Evolutionary conservation across 2,329 filamentous ascomycete genomes (phyloP).

Genomic region (Parastagonospora avenae): DNA sequence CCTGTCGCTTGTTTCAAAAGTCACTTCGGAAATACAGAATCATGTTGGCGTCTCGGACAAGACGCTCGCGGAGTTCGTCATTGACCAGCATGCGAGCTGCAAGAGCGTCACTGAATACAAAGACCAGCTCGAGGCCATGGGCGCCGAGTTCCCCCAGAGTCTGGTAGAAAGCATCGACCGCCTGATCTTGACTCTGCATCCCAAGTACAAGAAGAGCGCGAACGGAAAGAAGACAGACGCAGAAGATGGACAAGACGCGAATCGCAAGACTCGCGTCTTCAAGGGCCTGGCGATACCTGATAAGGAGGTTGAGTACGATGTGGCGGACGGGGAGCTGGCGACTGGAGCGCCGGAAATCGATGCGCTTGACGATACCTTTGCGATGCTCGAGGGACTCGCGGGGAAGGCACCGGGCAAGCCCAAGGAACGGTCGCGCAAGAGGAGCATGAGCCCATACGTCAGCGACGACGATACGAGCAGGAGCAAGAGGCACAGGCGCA

Average conservation of each 20-base stretch:
- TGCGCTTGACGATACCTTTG: conserved; percentile 90
- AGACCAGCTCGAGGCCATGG: conserved; percentile 73
- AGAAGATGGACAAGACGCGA: conserved; percentile 60
- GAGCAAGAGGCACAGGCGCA: conserved; percentile 51
- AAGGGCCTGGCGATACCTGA: conserved; percentile 88
- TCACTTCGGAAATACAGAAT: conserved; percentile 92
- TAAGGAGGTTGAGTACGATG: conserved; percentile 61
- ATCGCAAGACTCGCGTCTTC: conserved; percentile 86
- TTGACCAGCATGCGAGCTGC: conserved; percentile 83
- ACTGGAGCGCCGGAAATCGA: conserved; percentile 57
- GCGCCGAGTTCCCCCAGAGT: conserved; percentile 82
- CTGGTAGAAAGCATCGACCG: conserved; percentile 91
- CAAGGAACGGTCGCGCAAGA: conserved; percentile 60
- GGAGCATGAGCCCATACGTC: conserved; percentile 63
- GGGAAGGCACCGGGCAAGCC: conserved; percentile 46
- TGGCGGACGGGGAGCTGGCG: conserved; percentile 53
- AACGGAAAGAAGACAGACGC: conserved; percentile 45
- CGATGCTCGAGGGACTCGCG: conserved; percentile 84
- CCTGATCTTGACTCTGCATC: conserved; percentile 86
- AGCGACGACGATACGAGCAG: conserved; percentile 51
- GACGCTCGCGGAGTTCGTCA: conserved; percentile 94
- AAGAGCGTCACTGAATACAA: conserved; percentile 75
- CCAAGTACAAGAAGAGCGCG: conserved; percentile 70
- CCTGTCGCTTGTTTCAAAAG: conserved; percentile 90
- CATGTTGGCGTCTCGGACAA: conserved; percentile 92